Base-by-base conservation (phyloP, 2,329 filamentous ascomycete genomes). In the Aspergillus sergii region DNA sequence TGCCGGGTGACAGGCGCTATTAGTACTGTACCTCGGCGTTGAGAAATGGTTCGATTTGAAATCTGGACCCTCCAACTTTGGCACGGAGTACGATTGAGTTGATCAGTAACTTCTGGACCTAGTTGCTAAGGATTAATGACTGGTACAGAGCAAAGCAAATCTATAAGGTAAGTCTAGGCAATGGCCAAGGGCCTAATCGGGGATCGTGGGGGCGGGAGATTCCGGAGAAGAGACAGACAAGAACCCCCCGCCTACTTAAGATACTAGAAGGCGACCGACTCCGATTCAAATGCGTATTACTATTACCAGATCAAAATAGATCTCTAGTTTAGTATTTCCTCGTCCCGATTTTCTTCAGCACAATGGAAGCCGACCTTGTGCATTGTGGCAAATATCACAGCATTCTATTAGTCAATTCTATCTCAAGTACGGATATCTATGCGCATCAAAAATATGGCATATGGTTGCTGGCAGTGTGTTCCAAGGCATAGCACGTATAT, bases 121-220 rank as follows among this genome's bases (percentile, higher is more conserved):
- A 28, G 16, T 51, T 11, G 26, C 26, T 32, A n/a, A 51, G 19
- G 9, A 30, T 43, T 21, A 46, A 36, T 36, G 19, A 51, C 23
- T 30, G 48, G 23, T 30, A 51, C 23, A 21, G 14, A 54, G 28
- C 23, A 36, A 8, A 9, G 11, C 14, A 11, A 55, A 39, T 51
- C 32, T 34, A 19, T 28, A n/a, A 23, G 23, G 34, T 19, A 23
- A 9, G n/a, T 43, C 34, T 34, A 43, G 45, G 45, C 58, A 46
- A 50, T 36, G 19, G 11, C 12, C 36, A 41, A 39, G n/a, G n/a
- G 36, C 36, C 32, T 10, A 60, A 36, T 48, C 14, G 16, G 54
- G 43, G 36, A 58, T 58, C 59, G 53, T 46, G 61, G 61, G 57
- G 58, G 61, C 61, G 61, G 61, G 59, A 60, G 51, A 36, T 56